Evolutionary conservation across 768 basidiomycete species (phyloP).

Genomic region (Suillus hirtellus): DNA sequence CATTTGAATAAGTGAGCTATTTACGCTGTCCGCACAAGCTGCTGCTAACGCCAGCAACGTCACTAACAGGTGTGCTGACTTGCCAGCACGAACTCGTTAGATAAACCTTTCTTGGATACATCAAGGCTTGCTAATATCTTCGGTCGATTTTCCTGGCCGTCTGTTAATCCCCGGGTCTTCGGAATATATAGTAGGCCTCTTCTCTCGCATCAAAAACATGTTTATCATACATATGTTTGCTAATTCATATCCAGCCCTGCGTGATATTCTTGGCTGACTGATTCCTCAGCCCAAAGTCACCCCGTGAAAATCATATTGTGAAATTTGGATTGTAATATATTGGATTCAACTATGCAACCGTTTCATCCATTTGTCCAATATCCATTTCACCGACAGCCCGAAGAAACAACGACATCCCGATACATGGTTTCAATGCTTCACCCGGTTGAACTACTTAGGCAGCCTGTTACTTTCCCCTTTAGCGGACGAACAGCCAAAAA

Average conservation of each 20-base stretch:
- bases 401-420: background rate
- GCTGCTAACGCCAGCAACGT: background rate
- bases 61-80: background rate
- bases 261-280: background rate
- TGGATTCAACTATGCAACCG: background rate
- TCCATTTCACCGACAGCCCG: background rate
- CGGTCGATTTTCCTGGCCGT: slow-evolving; percentile 3
- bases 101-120: slow-evolving; percentile 2
- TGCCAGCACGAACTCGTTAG: background rate
- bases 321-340: slow-evolving; percentile 5
- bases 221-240: background rate
- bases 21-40: background rate
- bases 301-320: background rate
- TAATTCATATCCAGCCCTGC: background rate
- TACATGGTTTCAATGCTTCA: slow-evolving; percentile 18
- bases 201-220: background rate
- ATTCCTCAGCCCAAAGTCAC: background rate
- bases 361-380: background rate
- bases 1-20: slow-evolving; percentile 3
- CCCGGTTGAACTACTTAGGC: slow-evolving; percentile 21
- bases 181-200: background rate
- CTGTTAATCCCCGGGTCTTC: background rate
- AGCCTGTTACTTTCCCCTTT: slow-evolving; percentile 30
- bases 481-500: slow-evolving; percentile 32
- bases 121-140: slow-evolving; percentile 4